Conservation (phyloP, 495 filamentous ascomycete species). For the Antarctomyces pellizariae region DNA sequence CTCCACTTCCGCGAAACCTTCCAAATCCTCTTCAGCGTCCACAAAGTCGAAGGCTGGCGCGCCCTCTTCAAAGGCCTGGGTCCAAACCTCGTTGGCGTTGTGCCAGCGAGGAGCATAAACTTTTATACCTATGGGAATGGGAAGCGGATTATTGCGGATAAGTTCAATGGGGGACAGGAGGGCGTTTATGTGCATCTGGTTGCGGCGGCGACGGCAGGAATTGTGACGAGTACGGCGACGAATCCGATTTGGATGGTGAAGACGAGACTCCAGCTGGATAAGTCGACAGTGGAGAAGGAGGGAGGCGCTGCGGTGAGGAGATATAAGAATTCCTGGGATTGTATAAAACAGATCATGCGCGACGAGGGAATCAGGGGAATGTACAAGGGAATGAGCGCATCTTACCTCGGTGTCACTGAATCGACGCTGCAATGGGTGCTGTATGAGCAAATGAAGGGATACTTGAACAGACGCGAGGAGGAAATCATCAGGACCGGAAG, state of each 20-base stretch:
- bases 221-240: conserved; percentile 64
- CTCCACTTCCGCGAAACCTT: conserved; percentile 56
- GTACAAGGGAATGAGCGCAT: conserved; percentile 70
- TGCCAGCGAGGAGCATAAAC: conserved; percentile 68
- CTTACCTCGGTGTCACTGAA: conserved; percentile 68
- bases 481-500: conserved; percentile 26
- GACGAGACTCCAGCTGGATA: conserved; percentile 72
- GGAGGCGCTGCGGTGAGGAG: conserved; percentile 27
- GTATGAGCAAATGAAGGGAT: conserved; percentile 63
- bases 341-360: conserved; percentile 48
- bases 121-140: conserved; percentile 81
- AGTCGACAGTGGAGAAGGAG: conserved; percentile 29
- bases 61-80: conserved; percentile 78
- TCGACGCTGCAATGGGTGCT: conserved; percentile 71
- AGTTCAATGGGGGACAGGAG: conserved; percentile 40
- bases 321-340: conserved; percentile 69
- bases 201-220: conserved; percentile 47
- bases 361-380: conserved; percentile 56
- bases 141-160: conserved; percentile 47
- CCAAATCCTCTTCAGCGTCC: conserved; percentile 56
- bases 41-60: conserved; percentile 54
- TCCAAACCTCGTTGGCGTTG: conserved; percentile 67
- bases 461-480: conserved; percentile 33
- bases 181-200: conserved; percentile 47
- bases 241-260: conserved; percentile 91